phyloP scores from a whole-genome alignment of 805 yeast genomes.

The Komagataella populi region DNA sequence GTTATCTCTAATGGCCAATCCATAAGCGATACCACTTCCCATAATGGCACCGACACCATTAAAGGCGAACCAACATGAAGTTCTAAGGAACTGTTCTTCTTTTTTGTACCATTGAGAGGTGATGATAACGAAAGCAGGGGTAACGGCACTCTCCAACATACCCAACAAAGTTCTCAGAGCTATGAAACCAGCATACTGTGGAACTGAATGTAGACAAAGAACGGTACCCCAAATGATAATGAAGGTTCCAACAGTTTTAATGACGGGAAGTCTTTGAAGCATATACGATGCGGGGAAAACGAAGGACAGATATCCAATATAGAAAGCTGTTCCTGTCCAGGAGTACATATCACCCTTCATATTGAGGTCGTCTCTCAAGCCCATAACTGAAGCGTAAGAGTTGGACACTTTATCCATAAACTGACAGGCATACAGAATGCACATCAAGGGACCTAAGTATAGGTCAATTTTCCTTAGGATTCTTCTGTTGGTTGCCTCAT shows the following conservation, averaged over 20 bases:
- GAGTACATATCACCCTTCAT: constrained; percentile 19
- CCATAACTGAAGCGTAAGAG: constrained; percentile 22
- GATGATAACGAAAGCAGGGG: constrained; percentile 39
- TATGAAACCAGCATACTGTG: constrained; percentile 28
- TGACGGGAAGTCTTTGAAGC: constrained; percentile 18
- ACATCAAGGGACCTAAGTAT: constrained; percentile 32
- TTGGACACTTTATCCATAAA: constrained; percentile 28
- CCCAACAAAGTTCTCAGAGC: constrained; percentile 33
- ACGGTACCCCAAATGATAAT: constrained; percentile 19
- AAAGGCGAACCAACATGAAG: constrained; percentile 25
- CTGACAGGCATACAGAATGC: constrained; percentile 31
- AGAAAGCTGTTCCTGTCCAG: constrained; percentile 17
- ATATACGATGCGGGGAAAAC: constrained; percentile 22
- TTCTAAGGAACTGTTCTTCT: constrained; percentile 28
- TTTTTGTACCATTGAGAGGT: constrained; percentile 42
- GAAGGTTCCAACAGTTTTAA: constrained; percentile 15
- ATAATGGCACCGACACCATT: constrained; percentile 27
- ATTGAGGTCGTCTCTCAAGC: constrained; percentile 19
- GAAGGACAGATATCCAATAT: constrained; percentile 17
- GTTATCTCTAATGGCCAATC: constrained; percentile 27
- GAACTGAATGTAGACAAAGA: constrained; percentile 16
- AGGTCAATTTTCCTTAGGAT: constrained; percentile 30
- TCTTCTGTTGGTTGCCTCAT: constrained; percentile 5
- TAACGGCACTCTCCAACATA: constrained; percentile 32
- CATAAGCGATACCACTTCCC: constrained; percentile 39